A percentile compares a stretch with the other conserved stretches of the same genome.
Evolutionary conservation across 768 basidiomycete genomes (phyloP).

Genomic region (Porphyrellus cyaneotinctus): DNA sequence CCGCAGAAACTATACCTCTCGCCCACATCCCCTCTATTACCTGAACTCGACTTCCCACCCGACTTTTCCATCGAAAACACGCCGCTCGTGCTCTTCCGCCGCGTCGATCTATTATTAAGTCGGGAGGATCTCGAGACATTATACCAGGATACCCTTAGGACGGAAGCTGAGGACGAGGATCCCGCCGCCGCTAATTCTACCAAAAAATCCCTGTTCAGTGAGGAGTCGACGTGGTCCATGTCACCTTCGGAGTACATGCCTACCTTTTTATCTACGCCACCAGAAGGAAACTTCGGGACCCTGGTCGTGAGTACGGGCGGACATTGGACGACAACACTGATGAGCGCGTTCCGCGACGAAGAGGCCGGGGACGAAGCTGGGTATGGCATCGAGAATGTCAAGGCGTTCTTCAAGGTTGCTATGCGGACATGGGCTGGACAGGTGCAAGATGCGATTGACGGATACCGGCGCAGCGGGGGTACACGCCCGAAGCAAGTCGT

Average conservation of each 20-base stretch:
- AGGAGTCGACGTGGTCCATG: slow-evolving; percentile 52
- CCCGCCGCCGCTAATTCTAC: slow-evolving; percentile 23
- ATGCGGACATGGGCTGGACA: slow-evolving; percentile 52
- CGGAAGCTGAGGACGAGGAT: slow-evolving; percentile 15
- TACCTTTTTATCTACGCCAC: slow-evolving; percentile 42
- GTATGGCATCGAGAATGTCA: slow-evolving; percentile 50
- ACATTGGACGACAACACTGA: slow-evolving; percentile 62
- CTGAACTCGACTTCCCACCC: slow-evolving; percentile 40
- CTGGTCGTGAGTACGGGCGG: slow-evolving; percentile 62
- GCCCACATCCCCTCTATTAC: slow-evolving; percentile 40
- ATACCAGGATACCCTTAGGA: slow-evolving; percentile 31
- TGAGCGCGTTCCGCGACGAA: slow-evolving; percentile 40
- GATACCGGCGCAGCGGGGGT: slow-evolving; percentile 29
- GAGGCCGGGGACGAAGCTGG: slow-evolving; percentile 31
- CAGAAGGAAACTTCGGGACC: slow-evolving; percentile 53
- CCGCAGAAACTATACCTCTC: slow-evolving; percentile 61
- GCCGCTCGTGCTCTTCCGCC: slow-evolving; percentile 61
- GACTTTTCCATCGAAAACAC: slow-evolving; percentile 54
- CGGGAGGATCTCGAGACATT: slow-evolving; percentile 45
- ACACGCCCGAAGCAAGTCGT: slow-evolving; percentile 42
- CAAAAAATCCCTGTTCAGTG: slow-evolving; percentile 44
- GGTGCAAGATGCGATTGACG: slow-evolving; percentile 44
- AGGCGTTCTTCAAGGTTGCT: slow-evolving; percentile 55
- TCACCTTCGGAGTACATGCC: slow-evolving; percentile 51
- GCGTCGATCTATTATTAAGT: slow-evolving; percentile 56